Evolutionary conservation across 2,329 filamentous ascomycete species (phyloP).

Genomic region (Colletotrichum tanaceti): DNA sequence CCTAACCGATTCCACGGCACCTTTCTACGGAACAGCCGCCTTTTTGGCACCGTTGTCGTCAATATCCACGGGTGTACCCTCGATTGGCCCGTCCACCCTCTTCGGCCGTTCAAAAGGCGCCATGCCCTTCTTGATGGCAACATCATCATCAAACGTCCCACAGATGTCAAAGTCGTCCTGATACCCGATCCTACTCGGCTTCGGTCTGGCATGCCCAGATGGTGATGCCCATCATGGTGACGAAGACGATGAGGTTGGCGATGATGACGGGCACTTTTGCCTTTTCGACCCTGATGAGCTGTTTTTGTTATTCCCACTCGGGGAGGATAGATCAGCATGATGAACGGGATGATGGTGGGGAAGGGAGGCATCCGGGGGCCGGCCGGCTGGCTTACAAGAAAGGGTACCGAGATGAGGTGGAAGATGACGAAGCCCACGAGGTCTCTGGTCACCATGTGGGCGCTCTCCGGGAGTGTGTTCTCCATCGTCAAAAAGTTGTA

Average conservation of each 20-base stretch:
- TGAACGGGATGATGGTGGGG: neutral
- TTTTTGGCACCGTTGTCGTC: neutral
- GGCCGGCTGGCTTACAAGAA: constrained; percentile 53
- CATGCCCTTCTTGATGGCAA: constrained; percentile 37
- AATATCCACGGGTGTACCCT: neutral
- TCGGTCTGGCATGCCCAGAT: constrained; percentile 58
- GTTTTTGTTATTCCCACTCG: no score
- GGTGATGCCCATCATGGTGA: constrained; percentile 61
- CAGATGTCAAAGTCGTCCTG: constrained; percentile 39
- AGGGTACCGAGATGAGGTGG: constrained; percentile 61
- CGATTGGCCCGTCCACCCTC: constrained; percentile 15
- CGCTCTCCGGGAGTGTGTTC: constrained; percentile 56
- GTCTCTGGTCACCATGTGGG: constrained; percentile 55
- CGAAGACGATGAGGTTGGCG: constrained; percentile 55
- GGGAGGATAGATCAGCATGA: neutral
- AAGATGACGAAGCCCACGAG: constrained; percentile 64
- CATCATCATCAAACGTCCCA: constrained; percentile 38
- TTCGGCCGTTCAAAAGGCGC: constrained; percentile 35
- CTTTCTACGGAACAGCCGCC: neutral
- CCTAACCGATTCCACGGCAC: neutral
- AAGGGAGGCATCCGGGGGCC: no score
- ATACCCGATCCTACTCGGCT: constrained; percentile 27
- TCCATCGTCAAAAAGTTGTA: constrained; percentile 57
- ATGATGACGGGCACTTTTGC: constrained; percentile 60
- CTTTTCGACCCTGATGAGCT: constrained; percentile 59